Percentiles rank a stretch among this genome's conserved stretches.
Conservation (phyloP, 73 alveolate species). For the Paramecium bursaria region DNA sequence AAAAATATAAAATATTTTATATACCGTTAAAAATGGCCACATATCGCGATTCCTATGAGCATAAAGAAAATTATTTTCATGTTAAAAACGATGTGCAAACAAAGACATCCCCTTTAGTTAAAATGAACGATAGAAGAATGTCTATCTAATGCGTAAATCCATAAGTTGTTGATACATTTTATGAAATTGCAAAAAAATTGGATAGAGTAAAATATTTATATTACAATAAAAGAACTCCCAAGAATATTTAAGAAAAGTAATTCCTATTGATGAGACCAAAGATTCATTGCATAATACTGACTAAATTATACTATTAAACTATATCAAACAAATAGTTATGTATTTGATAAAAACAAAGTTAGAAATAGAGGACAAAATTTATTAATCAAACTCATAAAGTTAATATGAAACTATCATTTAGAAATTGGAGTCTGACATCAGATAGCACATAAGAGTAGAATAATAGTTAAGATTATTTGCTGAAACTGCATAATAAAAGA, state of each 20-base stretch:
- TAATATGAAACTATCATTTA: background rate
- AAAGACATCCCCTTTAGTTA: background rate
- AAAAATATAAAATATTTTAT: too few relatives aligned
- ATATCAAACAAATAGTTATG: conserved; percentile 32
- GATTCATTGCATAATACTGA: background rate
- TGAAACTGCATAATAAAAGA: conserved; percentile 12
- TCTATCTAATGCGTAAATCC: background rate
- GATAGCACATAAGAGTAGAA: conserved; percentile 46
- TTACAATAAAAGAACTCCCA: conserved; percentile 8
- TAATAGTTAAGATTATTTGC: conserved; percentile 2
- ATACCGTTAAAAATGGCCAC: background rate
- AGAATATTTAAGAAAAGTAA: conserved; percentile 35
- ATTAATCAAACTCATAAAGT: background rate
- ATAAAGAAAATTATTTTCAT: background rate
- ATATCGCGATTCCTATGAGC: background rate
- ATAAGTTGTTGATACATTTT: background rate
- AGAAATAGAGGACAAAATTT: conserved; percentile 22
- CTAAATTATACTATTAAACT: background rate
- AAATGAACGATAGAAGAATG: background rate
- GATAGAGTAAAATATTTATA: conserved; percentile 24
- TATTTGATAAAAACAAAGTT: conserved; percentile 37
- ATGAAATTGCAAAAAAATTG: conserved; percentile 14
- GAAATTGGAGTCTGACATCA: conserved; percentile 29
- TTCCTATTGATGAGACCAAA: conserved; percentile 32
- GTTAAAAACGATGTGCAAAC: background rate